Evolutionary conservation across 805 yeast species (phyloP).

Genomic region (Yamadazyma insecticola): DNA sequence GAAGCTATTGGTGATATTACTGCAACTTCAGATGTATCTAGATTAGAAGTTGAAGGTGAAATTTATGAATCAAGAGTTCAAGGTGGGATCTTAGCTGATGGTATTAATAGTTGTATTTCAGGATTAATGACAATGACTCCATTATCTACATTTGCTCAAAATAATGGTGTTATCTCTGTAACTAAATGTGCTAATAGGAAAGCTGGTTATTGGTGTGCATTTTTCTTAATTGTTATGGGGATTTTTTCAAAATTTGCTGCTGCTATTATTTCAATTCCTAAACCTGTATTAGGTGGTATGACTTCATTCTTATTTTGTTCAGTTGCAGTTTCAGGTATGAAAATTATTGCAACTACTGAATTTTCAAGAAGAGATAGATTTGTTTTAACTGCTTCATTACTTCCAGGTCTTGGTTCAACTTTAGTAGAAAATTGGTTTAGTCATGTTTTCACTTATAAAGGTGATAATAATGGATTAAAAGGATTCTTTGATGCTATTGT

Average conservation of each 20-base stretch:
- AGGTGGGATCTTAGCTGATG: slow-evolving; percentile 91
- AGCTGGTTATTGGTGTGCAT: slow-evolving; percentile 76
- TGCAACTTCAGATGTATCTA: slow-evolving; percentile 88
- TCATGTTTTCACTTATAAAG: slow-evolving; percentile 59
- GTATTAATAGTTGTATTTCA: slow-evolving; percentile 71
- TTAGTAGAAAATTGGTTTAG: slow-evolving; percentile 64
- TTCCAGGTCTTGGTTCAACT: slow-evolving; percentile 65
- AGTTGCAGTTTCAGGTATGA: slow-evolving; percentile 71
- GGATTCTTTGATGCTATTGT: slow-evolving; percentile 69
- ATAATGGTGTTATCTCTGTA: slow-evolving; percentile 89
- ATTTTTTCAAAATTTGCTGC: slow-evolving; percentile 83
- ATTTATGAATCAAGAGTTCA: slow-evolving; percentile 80
- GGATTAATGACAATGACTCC: slow-evolving; percentile 85
- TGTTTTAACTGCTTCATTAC: slow-evolving; percentile 58
- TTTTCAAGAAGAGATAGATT: slow-evolving; percentile 74
- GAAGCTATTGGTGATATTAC: slow-evolving; percentile 95
- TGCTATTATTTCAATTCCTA: slow-evolving; percentile 64
- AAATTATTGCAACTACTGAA: slow-evolving; percentile 56
- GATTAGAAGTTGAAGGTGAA: slow-evolving; percentile 79
- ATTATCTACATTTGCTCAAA: slow-evolving; percentile 88
- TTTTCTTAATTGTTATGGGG: slow-evolving; percentile 83
- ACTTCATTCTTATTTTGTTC: slow-evolving; percentile 70
- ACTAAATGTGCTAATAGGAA: slow-evolving; percentile 87
- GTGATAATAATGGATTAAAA: slow-evolving; percentile 48
- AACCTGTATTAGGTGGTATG: slow-evolving; percentile 73